phyloP scores from a whole-genome alignment of 257 asterid genomes.

The Striga asiatica region DNA sequence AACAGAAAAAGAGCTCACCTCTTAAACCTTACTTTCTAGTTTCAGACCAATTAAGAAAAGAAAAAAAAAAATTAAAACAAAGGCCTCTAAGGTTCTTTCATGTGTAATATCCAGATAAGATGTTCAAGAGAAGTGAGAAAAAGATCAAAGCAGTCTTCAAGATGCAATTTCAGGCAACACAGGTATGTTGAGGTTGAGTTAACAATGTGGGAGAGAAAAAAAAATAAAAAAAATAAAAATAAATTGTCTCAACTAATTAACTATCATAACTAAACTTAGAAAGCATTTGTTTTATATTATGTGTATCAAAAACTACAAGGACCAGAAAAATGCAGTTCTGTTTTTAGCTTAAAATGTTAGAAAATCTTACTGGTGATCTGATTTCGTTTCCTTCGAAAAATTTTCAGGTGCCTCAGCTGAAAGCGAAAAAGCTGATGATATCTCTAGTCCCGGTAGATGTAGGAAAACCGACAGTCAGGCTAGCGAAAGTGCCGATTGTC shows the following conservation, averaged over 20 bases:
- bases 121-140: slow-evolving; percentile 81
- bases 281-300: neutral
- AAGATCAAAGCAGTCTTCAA: slow-evolving; percentile 72
- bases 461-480: slow-evolving; percentile 78
- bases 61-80: neutral
- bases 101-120: slow-evolving; percentile 28
- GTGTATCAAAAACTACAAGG: neutral
- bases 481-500: slow-evolving; percentile 51
- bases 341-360: slow-evolving; percentile 4
- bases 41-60: too few species aligned
- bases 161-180: slow-evolving; percentile 84
- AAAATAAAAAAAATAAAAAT: too few species aligned
- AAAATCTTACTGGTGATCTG: slow-evolving; percentile 14
- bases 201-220: slow-evolving; percentile 8
- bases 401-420: slow-evolving; percentile 79
- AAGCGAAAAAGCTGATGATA: slow-evolving; percentile 61
- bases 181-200: slow-evolving; percentile 36
- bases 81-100: slow-evolving; percentile 16
- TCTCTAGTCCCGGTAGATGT: slow-evolving; percentile 82
- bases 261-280: neutral
- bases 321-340: neutral
- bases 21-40: too few species aligned
- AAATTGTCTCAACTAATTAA: neutral
- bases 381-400: neutral
- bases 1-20: too few species aligned